A percentile compares a stretch with the other conserved stretches of the same genome.
phyloP scores from a whole-genome alignment of 495 filamentous ascomycete species.

The Staphylotrichum tortipilum region DNA sequence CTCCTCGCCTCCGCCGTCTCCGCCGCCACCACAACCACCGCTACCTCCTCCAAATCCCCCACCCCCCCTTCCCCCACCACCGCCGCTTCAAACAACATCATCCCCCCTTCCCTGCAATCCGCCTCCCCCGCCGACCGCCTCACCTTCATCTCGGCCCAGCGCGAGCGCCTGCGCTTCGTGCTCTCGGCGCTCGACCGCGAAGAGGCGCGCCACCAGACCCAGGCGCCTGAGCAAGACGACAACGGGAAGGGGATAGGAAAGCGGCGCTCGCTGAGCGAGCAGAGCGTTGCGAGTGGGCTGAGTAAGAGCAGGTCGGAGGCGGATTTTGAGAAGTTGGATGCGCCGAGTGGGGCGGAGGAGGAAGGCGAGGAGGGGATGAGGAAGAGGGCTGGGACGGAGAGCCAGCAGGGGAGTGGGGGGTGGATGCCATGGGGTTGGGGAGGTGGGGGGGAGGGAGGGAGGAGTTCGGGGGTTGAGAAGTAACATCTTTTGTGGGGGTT shows the following conservation, averaged over 20 bases:
- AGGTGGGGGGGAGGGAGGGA: constrained; percentile 8
- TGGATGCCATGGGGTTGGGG: constrained; percentile 58
- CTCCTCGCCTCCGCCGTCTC: constrained; percentile 62
- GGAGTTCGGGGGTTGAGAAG: constrained; percentile 26
- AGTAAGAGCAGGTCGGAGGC: constrained; percentile 65
- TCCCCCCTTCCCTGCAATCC: constrained; percentile 55
- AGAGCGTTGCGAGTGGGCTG: constrained; percentile 46
- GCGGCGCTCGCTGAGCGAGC: constrained; percentile 25
- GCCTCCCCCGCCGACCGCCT: constrained; percentile 55
- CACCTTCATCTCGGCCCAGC: constrained; percentile 61
- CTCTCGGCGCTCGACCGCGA: constrained; percentile 68
- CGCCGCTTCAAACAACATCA: constrained; percentile 11
- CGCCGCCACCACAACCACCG: constrained; percentile 42
- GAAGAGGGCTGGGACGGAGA: neutral
- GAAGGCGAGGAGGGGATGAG: constrained; percentile 22
- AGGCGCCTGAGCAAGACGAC: too few species aligned
- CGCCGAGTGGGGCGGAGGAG: constrained; percentile 53
- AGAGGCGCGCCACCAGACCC: too few species aligned
- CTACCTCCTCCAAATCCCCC: constrained; percentile 25
- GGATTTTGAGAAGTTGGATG: constrained; percentile 77
- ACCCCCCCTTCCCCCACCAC: constrained; percentile 21
- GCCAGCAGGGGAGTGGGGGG: constrained; percentile 18
- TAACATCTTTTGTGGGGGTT: neutral
- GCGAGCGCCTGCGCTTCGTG: constrained; percentile 60
- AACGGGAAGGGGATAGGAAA: neutral